These are phyloP conservation scores for Aspergillus thermomutatus DNA, from an alignment of 2,329 filamentous ascomycete genomes.

Conservation along the genomic window DNA sequence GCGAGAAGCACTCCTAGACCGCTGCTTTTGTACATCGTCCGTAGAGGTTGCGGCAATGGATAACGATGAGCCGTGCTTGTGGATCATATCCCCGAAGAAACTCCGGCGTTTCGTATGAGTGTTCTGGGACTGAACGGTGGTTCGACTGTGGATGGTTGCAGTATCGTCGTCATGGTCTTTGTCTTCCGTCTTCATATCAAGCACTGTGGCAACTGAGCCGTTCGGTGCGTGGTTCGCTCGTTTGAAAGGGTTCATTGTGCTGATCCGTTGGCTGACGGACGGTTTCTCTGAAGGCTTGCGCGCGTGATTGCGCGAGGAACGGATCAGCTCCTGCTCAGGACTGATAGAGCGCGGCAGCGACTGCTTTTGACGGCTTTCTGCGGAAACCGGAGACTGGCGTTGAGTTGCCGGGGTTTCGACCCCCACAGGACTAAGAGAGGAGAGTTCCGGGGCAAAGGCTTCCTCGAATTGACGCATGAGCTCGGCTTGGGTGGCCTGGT, in stretches of 20 bases:
- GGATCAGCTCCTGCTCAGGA: slow-evolving; percentile 35
- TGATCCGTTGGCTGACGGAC: slow-evolving; percentile 40
- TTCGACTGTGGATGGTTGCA: slow-evolving; percentile 36
- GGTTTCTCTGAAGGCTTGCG: slow-evolving; percentile 35
- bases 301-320: slow-evolving; percentile 27
- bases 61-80: slow-evolving; percentile 32
- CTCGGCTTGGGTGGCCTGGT: slow-evolving; percentile 45
- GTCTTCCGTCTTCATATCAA: slow-evolving; percentile 22
- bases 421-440: slow-evolving; percentile 52
- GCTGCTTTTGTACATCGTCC: slow-evolving; percentile 23
- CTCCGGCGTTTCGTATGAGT: slow-evolving; percentile 38
- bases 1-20: slow-evolving; percentile 24
- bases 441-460: slow-evolving; percentile 60
- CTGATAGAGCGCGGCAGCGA: slow-evolving; percentile 28
- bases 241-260: slow-evolving; percentile 44
- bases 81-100: slow-evolving; percentile 35
- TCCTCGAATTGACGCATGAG: slow-evolving; percentile 38
- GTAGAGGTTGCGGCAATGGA: slow-evolving; percentile 22
- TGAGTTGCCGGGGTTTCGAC: slow-evolving; percentile 42
- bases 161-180: slow-evolving; percentile 32
- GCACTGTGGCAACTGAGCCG: slow-evolving; percentile 36
- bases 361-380: slow-evolving; percentile 23
- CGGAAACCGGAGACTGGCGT: slow-evolving; percentile 28
- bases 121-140: slow-evolving; percentile 33
- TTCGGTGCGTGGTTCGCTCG: slow-evolving; percentile 35